phyloP scores from a whole-genome alignment of 192 early-diverging fungal species.

The Coemansia sp. region DNA sequence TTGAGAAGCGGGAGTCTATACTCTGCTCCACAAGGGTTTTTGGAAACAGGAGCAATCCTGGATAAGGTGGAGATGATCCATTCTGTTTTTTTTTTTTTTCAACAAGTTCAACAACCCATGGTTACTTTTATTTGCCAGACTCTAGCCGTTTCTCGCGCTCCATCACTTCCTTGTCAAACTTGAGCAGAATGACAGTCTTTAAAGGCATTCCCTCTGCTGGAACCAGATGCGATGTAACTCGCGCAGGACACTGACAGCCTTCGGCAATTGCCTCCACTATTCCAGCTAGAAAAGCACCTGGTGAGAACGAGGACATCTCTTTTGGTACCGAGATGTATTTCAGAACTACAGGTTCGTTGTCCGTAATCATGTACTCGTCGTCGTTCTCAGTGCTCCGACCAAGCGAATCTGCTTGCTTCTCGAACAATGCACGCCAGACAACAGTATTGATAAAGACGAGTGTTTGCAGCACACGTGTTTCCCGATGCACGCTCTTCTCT shows the following conservation, averaged over 20 bases:
- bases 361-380: conserved; percentile 99
- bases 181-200: conserved; percentile 93
- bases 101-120: no score
- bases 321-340: conserved; percentile 93
- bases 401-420: conserved; percentile 92
- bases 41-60: no score
- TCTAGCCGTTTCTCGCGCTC: conserved; percentile 73
- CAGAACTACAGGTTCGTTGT: conserved; percentile 89
- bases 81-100: no score
- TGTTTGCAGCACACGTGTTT: conserved; percentile 83
- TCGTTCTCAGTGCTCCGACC: conserved; percentile 96
- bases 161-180: conserved; percentile 83
- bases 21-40: no score
- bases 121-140: conserved; percentile 30
- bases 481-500: conserved; percentile 85
- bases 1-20: no score
- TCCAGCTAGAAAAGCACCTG: conserved; percentile 93
- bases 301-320: conserved; percentile 89
- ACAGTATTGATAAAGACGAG: conserved; percentile 92
- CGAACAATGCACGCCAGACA: conserved; percentile 94
- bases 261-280: conserved; percentile 94
- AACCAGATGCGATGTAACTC: conserved; percentile 90
- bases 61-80: no score
- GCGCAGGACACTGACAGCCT: conserved; percentile 72
- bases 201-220: conserved; percentile 83